Percentiles rank a stretch among this genome's conserved stretches.
Conservation (phyloP, 805 yeast genomes). For the Candida coquimbonensis region DNA sequence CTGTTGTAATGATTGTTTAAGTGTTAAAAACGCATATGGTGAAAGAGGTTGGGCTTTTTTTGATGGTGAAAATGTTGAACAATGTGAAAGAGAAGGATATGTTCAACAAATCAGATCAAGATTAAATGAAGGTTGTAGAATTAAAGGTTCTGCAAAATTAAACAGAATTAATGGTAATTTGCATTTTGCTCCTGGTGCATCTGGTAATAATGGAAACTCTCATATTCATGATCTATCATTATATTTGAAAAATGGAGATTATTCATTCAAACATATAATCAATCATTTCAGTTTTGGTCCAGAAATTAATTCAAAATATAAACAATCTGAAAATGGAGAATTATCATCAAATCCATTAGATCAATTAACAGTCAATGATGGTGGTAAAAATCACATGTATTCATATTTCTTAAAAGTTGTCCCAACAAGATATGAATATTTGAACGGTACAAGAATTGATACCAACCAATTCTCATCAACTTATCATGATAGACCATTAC, state of each 20-base stretch:
- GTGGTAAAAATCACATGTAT: constrained; percentile 53
- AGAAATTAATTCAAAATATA: constrained; percentile 30
- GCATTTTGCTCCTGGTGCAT: constrained; percentile 94
- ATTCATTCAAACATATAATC: constrained; percentile 71
- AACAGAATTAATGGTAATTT: constrained; percentile 85
- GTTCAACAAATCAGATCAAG: constrained; percentile 53
- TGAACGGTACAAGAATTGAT: constrained; percentile 48
- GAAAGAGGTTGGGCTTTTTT: constrained; percentile 78
- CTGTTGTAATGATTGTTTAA: constrained; percentile 83
- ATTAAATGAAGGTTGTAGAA: constrained; percentile 80
- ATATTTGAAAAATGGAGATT: constrained; percentile 47
- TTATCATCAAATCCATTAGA: constrained; percentile 64
- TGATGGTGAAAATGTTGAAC: constrained; percentile 82
- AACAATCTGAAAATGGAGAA: constrained; percentile 19
- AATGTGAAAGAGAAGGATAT: constrained; percentile 87
- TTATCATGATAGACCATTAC: constrained; percentile 75
- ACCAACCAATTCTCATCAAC: constrained; percentile 91
- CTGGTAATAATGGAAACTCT: constrained; percentile 46
- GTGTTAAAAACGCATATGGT: constrained; percentile 76
- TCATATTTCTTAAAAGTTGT: constrained; percentile 86
- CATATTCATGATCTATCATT: constrained; percentile 85
- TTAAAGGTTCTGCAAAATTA: constrained; percentile 70
- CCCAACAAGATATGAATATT: constrained; percentile 74
- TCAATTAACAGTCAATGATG: constrained; percentile 33
- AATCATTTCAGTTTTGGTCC: constrained; percentile 82